A percentile compares a stretch with the other conserved stretches of the same genome.
Conservation (phyloP, 352 stramenopile genomes). For the Globisporangium spiculum region DNA sequence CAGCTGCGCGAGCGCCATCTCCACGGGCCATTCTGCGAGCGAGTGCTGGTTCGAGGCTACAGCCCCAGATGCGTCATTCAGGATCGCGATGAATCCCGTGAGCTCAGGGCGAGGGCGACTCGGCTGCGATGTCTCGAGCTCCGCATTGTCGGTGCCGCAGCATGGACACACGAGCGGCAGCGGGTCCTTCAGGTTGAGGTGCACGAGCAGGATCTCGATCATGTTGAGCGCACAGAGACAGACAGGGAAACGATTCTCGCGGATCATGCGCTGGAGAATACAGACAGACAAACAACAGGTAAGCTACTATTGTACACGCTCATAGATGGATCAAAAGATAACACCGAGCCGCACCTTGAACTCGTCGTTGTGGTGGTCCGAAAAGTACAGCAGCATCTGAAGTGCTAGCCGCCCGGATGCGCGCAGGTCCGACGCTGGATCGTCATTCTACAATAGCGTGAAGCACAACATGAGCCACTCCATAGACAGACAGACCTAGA, state of each 20-base stretch:
- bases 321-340: not conserved
- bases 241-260: constrained; percentile 70
- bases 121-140: constrained; percentile 50
- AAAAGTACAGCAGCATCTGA: constrained; percentile 67
- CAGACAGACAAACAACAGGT: not conserved
- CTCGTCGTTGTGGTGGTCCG: constrained; percentile 64
- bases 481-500: not conserved
- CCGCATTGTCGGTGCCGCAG: constrained; percentile 63
- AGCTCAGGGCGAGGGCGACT: constrained; percentile 55
- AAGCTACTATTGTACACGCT: not conserved
- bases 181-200: constrained; percentile 68
- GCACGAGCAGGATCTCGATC: constrained; percentile 64
- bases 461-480: not conserved
- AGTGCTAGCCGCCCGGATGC: constrained; percentile 55
- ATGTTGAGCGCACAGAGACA: constrained; percentile 63
- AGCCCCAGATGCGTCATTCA: constrained; percentile 41
- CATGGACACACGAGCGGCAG: constrained; percentile 61
- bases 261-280: constrained; percentile 47
- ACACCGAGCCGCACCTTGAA: constrained; percentile 40
- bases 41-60: constrained; percentile 38
- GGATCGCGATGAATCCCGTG: constrained; percentile 42
- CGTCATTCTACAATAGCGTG: constrained; percentile 37
- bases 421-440: constrained; percentile 57
- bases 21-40: constrained; percentile 37
- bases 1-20: constrained; percentile 53